Evolutionary conservation across 75 land plant species (phyloP).

Genomic region (Chamaecyparis obtusa): DNA sequence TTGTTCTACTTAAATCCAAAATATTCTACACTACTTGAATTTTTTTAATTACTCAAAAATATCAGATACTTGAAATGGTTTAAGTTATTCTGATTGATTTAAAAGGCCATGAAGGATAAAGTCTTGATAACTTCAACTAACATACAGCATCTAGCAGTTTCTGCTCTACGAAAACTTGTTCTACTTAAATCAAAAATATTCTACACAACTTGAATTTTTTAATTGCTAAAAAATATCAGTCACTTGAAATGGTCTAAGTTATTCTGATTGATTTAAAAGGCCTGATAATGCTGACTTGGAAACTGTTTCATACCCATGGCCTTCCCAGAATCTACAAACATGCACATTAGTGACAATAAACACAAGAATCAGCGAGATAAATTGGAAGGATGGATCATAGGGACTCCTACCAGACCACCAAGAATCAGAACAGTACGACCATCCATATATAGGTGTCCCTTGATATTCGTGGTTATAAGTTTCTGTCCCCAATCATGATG

Average conservation of each 20-base stretch:
- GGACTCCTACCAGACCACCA: neutral
- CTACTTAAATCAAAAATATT: neutral
- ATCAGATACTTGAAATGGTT: neutral
- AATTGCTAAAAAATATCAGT: neutral
- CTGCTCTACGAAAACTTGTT: neutral
- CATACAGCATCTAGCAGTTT: neutral
- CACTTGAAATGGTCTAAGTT: neutral
- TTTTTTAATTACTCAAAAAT: too few species aligned
- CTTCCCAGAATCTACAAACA: too few species aligned
- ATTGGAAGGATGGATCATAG: neutral
- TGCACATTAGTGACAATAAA: neutral
- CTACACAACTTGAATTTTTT: neutral
- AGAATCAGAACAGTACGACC: neutral
- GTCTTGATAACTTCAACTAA: neutral
- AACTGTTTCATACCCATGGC: neutral
- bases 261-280: neutral
- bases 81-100: neutral
- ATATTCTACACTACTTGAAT: neutral
- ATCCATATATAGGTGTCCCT: neutral
- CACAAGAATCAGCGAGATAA: neutral
- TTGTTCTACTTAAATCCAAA: neutral
- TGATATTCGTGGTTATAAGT: neutral
- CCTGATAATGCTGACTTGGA: neutral
- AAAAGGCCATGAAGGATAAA: neutral
- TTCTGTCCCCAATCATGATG: too few species aligned